Evolutionary conservation across 768 basidiomycete species (phyloP).

Genomic region (Collybiopsis luxurians): DNA sequence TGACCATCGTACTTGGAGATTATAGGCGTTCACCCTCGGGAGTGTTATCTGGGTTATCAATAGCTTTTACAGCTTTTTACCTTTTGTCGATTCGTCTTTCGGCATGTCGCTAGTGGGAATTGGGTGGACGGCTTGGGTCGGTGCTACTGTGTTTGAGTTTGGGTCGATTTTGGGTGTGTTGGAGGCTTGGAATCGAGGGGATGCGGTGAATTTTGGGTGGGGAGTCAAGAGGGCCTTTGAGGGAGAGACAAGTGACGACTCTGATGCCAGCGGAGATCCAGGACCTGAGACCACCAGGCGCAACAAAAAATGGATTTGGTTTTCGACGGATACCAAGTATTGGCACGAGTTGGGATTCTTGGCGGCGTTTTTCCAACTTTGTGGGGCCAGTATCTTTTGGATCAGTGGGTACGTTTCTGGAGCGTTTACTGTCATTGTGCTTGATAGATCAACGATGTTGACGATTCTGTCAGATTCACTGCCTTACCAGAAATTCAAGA

Average conservation of each 20-base stretch:
- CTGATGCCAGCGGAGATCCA: neutral
- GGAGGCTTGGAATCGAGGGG: constrained; percentile 52
- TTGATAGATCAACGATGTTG: neutral
- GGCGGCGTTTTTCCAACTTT: constrained; percentile 49
- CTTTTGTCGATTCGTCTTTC: constrained; percentile 32
- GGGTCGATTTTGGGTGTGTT: constrained; percentile 51
- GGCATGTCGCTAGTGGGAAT: constrained; percentile 26
- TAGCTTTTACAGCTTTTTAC: constrained; percentile 52
- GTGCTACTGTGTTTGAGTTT: constrained; percentile 59
- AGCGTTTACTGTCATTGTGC: too few species aligned
- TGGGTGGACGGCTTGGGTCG: constrained; percentile 52
- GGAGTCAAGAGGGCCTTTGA: constrained; percentile 20
- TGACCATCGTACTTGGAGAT: neutral
- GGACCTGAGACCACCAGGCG: constrained; percentile 18
- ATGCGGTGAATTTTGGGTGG: constrained; percentile 35
- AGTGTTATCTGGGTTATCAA: constrained; percentile 54
- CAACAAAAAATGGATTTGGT: constrained; percentile 33
- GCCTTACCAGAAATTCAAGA: constrained; percentile 34
- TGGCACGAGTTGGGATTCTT: constrained; percentile 47
- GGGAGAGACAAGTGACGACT: neutral
- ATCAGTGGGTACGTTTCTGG: constrained; percentile 37
- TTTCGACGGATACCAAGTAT: constrained; percentile 32
- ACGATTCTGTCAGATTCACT: constrained; percentile 26
- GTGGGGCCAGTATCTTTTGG: constrained; percentile 63
- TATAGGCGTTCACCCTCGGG: constrained; percentile 37